Percentiles rank a stretch among this genome's conserved stretches.
phyloP scores from a whole-genome alignment of 331 rosid genomes.

The Quercus lobata region DNA sequence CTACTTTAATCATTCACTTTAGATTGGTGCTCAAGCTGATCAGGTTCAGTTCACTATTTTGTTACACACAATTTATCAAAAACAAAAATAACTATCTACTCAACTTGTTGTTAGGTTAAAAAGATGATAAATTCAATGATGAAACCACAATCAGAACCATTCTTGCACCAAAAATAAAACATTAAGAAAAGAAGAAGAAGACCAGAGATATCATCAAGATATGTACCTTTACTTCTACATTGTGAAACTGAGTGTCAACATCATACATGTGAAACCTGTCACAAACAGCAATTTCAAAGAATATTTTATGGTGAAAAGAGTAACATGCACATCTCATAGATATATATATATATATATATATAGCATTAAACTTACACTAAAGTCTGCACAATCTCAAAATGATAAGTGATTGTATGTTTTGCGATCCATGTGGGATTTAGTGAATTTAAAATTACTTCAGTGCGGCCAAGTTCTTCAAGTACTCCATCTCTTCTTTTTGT shows the following conservation, averaged over 20 bases:
- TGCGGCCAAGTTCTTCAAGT: constrained; percentile 79
- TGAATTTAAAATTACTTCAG: constrained; percentile 86
- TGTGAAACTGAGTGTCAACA: constrained; percentile 83
- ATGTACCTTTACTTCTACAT: constrained; percentile 72
- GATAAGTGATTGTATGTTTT: constrained; percentile 60
- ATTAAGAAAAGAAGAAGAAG: neutral
- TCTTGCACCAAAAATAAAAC: neutral
- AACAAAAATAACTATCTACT: neutral
- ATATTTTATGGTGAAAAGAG: constrained; percentile 30
- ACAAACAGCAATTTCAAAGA: constrained; percentile 15
- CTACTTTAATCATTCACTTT: neutral
- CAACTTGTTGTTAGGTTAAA: neutral
- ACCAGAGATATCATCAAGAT: constrained; percentile 7
- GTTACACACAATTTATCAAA: too few species aligned
- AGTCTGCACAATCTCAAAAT: constrained; percentile 83
- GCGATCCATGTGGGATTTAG: constrained; percentile 82
- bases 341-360: neutral
- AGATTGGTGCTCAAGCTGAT: neutral
- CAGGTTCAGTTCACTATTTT: neutral
- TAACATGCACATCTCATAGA: constrained; percentile 16
- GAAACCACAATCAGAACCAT: neutral
- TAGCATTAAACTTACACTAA: constrained; percentile 77
- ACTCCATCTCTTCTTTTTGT: constrained; percentile 75
- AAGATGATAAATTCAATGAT: neutral
- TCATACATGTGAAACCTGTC: constrained; percentile 85